Evolutionary conservation across 2,329 filamentous ascomycete genomes (phyloP).

Genomic region (Pleoardoris graminearum): DNA sequence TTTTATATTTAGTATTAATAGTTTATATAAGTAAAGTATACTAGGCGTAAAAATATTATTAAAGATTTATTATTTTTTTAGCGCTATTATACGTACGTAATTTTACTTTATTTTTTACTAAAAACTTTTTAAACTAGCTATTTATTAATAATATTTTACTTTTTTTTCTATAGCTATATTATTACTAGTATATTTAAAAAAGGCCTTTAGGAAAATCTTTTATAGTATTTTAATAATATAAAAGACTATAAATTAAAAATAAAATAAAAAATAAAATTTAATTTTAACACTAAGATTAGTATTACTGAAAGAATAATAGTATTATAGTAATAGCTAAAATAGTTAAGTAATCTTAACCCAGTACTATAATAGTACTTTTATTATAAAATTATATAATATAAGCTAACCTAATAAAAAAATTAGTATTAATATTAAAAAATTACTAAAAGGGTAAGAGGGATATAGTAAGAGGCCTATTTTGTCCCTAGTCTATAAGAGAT

Average conservation of each 20-base stretch:
- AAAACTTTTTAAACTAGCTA: neutral
- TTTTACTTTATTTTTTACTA: constrained; percentile 12
- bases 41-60: too few species aligned
- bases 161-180: neutral
- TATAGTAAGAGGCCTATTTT: constrained; percentile 4
- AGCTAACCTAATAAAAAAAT: neutral
- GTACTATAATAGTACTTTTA: neutral
- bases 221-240: neutral
- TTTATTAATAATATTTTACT: neutral
- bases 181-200: neutral
- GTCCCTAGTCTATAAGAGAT: neutral
- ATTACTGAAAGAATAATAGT: neutral
- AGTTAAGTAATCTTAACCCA: neutral
- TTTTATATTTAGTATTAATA: too few species aligned
- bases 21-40: too few species aligned
- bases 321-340: neutral
- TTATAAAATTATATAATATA: neutral
- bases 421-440: neutral
- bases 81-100: constrained; percentile 3
- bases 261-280: constrained; percentile 10
- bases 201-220: neutral
- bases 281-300: neutral
- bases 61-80: too few species aligned
- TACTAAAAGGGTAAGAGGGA: neutral
- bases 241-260: neutral